Conservation (phyloP, 1,284 basidiomycete genomes). For the Fomitopsis pinicola region DNA sequence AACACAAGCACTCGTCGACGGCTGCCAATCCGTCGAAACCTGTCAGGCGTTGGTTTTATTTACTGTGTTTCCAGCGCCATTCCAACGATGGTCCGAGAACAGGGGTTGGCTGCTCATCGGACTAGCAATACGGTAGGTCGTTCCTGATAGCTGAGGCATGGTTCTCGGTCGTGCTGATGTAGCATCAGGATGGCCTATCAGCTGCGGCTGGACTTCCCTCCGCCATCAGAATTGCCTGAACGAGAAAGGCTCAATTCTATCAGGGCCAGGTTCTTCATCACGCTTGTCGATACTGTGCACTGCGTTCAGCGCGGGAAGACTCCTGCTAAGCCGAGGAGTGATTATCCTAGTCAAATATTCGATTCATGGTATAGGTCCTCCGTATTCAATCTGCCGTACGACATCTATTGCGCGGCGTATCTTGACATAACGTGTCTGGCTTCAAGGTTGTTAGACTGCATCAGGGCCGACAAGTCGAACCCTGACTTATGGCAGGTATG, state of each 20-base stretch:
- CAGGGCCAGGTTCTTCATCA: conserved; percentile 66
- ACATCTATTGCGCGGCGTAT: conserved; percentile 52
- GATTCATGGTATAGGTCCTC: conserved; percentile 46
- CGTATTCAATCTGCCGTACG: conserved; percentile 39
- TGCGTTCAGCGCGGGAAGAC: conserved; percentile 65
- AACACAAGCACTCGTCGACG: conserved; percentile 45
- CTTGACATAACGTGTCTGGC: conserved; percentile 47
- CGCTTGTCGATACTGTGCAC: conserved; percentile 58
- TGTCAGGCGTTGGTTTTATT: conserved; percentile 52
- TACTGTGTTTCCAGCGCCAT: conserved; percentile 52
- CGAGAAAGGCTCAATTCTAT: conserved; percentile 47
- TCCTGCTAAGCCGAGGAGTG: conserved; percentile 54
- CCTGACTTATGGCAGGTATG: conserved; percentile 7
- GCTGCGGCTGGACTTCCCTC: conserved; percentile 44
- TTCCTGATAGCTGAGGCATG: not conserved
- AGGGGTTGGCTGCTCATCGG: conserved; percentile 56
- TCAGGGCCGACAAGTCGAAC: conserved; percentile 22
- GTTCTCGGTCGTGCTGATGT: not conserved
- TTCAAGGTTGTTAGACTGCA: conserved; percentile 37
- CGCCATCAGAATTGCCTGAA: conserved; percentile 30
- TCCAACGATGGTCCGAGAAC: conserved; percentile 53
- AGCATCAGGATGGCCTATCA: conserved; percentile 45
- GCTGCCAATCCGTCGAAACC: conserved; percentile 45
- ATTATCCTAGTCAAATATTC: conserved; percentile 52
- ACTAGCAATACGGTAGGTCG: conserved; percentile 46